phyloP scores from a whole-genome alignment of 2,329 filamentous ascomycete genomes.

The Cytospora leucostoma region DNA sequence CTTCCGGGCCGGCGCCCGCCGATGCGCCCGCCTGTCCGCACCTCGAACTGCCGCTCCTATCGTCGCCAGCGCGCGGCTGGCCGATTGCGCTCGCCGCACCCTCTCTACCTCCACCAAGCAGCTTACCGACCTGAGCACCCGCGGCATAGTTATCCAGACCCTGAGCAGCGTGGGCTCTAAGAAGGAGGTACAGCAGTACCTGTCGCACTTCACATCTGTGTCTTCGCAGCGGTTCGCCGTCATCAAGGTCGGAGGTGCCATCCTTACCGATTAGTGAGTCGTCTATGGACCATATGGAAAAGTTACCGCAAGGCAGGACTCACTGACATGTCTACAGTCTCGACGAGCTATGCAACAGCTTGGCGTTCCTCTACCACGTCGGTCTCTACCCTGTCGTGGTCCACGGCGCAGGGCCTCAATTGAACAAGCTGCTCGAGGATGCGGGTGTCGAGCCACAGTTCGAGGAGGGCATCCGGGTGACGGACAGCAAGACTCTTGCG shows the following conservation, averaged over 20 bases:
- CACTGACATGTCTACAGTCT: slow-evolving; percentile 46
- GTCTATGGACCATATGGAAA: neutral
- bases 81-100: slow-evolving; percentile 33
- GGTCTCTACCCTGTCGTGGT: slow-evolving; percentile 94
- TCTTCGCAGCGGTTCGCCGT: slow-evolving; percentile 97
- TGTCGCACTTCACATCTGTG: slow-evolving; percentile 95
- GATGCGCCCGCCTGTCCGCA: slow-evolving; percentile 38
- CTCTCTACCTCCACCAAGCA: slow-evolving; percentile 39
- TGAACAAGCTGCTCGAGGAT: slow-evolving; percentile 87
- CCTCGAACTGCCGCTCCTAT: slow-evolving; percentile 14
- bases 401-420: slow-evolving; percentile 90
- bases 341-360: slow-evolving; percentile 83
- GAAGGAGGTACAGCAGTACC: slow-evolving; percentile 94
- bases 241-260: slow-evolving; percentile 96
- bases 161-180: slow-evolving; percentile 96
- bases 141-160: slow-evolving; percentile 83
- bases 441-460: slow-evolving; percentile 94
- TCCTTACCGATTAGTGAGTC: slow-evolving; percentile 76
- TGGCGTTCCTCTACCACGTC: slow-evolving; percentile 92
- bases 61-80: slow-evolving; percentile 29
- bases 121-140: slow-evolving; percentile 60
- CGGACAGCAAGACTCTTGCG: slow-evolving; percentile 90
- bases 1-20: slow-evolving; percentile 48
- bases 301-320: neutral
- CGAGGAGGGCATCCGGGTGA: slow-evolving; percentile 93